Base-by-base conservation (phyloP, 176 grass and related monocot genomes). In the Lolium rigidum region DNA sequence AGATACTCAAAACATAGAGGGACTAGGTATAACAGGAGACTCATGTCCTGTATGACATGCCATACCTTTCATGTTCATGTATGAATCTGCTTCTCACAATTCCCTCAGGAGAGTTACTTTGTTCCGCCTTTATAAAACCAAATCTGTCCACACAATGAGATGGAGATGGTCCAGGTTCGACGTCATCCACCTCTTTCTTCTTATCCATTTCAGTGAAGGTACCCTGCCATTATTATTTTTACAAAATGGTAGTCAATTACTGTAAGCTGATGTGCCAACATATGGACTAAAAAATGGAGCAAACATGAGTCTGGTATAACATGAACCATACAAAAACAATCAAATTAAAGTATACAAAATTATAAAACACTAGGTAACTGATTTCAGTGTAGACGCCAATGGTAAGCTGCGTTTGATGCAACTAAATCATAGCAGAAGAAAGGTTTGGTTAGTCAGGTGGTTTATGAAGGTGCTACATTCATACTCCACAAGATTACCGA, bases 91-190 rank as follows among this genome's bases (percentile, higher is more conserved):
- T 49, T 49, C 46, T 49, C 43, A 73, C 20, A 73, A 90, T 56
- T 17, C 82, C 89, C 8, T 93, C 91, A 2, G 85, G 79, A 6
- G 90, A 98, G 64, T 59, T 69, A 70, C 51, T 84, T 60, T 88
- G 39, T 24, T 72, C 69, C 0, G 41, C 10, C 41, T 94, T 97
- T 71, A 94, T 63, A 79, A 90, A 97, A 72, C 86, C 94, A 85
- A 91, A 94, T 51, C 85, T 92, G 78, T 98, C 95, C 22, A 92
- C 91, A 0, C 62, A 74, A 50, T 25, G 87, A 81, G 92, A 80
- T 24, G 86, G 86, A 74, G 88, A 67, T 20, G 89, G 54, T 65
- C 86, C 92, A 64, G 86, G 86, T 83, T 94, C 95, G 44, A 80
- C 50, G 44, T 92, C 90, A 76, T 94, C 81, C 0, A 46, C 18